phyloP scores from a whole-genome alignment of 2,329 filamentous ascomycete species.

The Exophiala viscosa region DNA sequence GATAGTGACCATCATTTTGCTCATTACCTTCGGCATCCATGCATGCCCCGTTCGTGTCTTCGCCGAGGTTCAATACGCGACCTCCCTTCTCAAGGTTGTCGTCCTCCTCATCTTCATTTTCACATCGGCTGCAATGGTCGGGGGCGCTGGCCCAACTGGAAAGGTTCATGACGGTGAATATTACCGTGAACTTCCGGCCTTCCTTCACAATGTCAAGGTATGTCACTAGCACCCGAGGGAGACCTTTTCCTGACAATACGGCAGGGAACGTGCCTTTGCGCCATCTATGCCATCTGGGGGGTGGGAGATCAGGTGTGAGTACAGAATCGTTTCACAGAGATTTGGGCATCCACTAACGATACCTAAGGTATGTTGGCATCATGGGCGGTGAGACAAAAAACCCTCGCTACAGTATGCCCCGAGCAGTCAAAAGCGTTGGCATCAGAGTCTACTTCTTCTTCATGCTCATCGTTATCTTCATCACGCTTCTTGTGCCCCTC shows the following conservation, averaged over 20 bases:
- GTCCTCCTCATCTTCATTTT: slow-evolving; percentile 1
- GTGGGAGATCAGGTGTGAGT: neutral
- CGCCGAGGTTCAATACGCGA: slow-evolving; percentile 4
- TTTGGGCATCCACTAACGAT: neutral
- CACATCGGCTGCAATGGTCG: slow-evolving; percentile 4
- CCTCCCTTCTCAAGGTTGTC: slow-evolving; percentile 3
- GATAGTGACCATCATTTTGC: slow-evolving; percentile 20
- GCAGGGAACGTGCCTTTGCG: slow-evolving; percentile 10
- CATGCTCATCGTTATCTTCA: slow-evolving; percentile 31
- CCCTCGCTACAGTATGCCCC: slow-evolving; percentile 35
- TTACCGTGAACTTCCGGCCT: slow-evolving; percentile 1
- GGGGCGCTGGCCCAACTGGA: slow-evolving; percentile 31
- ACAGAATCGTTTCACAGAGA: too few species aligned
- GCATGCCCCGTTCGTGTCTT: slow-evolving; percentile 49
- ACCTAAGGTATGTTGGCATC: slow-evolving; percentile 38
- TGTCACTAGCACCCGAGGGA: neutral
- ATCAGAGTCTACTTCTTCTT: slow-evolving; percentile 34
- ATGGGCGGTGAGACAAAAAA: slow-evolving; percentile 36
- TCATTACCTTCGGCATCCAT: slow-evolving; percentile 34
- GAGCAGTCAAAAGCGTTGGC: slow-evolving; percentile 32
- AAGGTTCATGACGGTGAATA: slow-evolving; percentile 74
- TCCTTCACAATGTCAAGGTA: slow-evolving; percentile 7
- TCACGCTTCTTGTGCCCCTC: slow-evolving; percentile 29
- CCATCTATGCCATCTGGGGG: slow-evolving; percentile 1
- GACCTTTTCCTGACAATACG: neutral